Conservation (phyloP, 495 filamentous ascomycete genomes). For the Penicillium cinerascens region DNA sequence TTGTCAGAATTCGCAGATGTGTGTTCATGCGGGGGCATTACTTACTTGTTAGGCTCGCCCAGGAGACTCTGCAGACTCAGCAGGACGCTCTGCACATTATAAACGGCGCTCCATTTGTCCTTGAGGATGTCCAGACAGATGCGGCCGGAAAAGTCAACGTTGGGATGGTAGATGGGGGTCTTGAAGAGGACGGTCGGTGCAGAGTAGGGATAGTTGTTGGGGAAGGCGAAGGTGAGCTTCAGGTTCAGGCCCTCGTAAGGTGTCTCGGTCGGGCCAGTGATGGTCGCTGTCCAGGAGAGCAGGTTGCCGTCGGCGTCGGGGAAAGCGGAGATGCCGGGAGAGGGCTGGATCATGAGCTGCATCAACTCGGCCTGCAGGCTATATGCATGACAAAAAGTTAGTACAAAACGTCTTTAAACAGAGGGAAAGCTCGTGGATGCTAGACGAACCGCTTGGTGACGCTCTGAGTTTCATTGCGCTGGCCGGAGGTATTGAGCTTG, state of each 20-base stretch:
- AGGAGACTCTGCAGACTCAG: conserved; percentile 92
- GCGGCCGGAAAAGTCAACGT: conserved; percentile 86
- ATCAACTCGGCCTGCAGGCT: conserved; percentile 96
- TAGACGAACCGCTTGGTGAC: conserved; percentile 69
- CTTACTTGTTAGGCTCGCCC: conserved; percentile 96
- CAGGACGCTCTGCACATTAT: conserved; percentile 90
- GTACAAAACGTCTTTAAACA: background rate
- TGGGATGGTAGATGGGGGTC: conserved; percentile 91
- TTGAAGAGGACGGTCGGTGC: conserved; percentile 92
- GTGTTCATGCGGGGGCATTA: background rate
- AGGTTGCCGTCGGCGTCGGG: conserved; percentile 88
- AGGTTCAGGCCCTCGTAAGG: conserved; percentile 86
- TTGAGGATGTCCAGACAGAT: conserved; percentile 97
- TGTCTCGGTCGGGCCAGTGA: conserved; percentile 86
- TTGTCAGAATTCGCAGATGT: conserved; percentile 9
- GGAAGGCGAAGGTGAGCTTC: conserved; percentile 91
- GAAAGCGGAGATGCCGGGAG: conserved; percentile 93
- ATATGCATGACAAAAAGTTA: conserved; percentile 11
- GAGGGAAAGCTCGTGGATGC: background rate
- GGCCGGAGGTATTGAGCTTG: conserved; percentile 58
- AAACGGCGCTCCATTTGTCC: conserved; percentile 95
- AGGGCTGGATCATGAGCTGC: conserved; percentile 93
- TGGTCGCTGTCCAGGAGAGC: conserved; percentile 87
- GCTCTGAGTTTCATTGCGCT: conserved; percentile 62
- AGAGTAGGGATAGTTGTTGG: conserved; percentile 87